phyloP scores from a whole-genome alignment of 2,329 filamentous ascomycete species.

The Aurifilum marmelostoma region DNA sequence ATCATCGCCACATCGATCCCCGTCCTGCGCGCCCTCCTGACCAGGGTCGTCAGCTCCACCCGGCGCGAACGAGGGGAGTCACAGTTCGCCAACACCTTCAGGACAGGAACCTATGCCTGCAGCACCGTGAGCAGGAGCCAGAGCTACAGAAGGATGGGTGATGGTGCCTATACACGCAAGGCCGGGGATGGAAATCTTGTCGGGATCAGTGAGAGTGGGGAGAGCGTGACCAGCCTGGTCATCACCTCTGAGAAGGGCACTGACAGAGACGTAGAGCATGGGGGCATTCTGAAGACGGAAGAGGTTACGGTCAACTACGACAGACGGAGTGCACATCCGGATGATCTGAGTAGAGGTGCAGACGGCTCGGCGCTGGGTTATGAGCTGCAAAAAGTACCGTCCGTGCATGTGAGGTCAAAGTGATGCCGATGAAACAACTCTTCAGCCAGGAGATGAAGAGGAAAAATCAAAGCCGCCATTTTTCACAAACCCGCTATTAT shows the following conservation, averaged over 20 bases:
- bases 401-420: not conserved
- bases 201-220: conserved; percentile 17
- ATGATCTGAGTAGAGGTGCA: not conserved
- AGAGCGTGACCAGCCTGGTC: conserved; percentile 7
- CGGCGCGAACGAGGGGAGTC: conserved; percentile 12
- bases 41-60: conserved; percentile 9
- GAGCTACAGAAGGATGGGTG: conserved; percentile 2
- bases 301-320: conserved; percentile 1
- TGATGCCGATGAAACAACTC: not conserved
- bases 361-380: not conserved
- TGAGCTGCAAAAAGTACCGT: not conserved
- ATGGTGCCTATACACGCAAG: not conserved
- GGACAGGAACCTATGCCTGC: conserved; percentile 16
- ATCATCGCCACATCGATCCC: conserved; percentile 34
- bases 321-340: not conserved
- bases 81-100: conserved; percentile 13
- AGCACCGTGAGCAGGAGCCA: conserved; percentile 9
- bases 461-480: not conserved
- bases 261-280: not conserved
- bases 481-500: too few species aligned
- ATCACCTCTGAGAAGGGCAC: not conserved
- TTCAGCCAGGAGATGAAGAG: not conserved
- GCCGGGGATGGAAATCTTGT: not conserved
- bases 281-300: conserved; percentile 9
- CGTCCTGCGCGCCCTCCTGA: conserved; percentile 35